Conservation (phyloP, 768 basidiomycete genomes). For the Obba rivulosa region DNA sequence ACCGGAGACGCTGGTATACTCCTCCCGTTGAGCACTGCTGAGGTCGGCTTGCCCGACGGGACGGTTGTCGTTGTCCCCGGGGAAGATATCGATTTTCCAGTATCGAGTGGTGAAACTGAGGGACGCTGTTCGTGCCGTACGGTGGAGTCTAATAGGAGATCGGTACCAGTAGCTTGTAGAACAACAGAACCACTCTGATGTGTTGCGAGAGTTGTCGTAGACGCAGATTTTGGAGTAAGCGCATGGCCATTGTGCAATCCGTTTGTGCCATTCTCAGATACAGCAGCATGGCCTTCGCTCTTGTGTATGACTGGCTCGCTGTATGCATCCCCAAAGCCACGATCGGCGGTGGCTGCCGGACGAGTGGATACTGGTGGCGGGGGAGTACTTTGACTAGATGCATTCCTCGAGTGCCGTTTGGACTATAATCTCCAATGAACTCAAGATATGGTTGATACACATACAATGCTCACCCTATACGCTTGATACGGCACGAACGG, state of each 20-base stretch:
- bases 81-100: slow-evolving; percentile 5
- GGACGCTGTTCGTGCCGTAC: too few species aligned
- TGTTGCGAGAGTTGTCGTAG: too few species aligned
- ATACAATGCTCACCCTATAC: slow-evolving; percentile 33
- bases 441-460: not conserved
- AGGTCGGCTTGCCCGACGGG: slow-evolving; percentile 4
- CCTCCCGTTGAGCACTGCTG: not conserved
- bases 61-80: slow-evolving; percentile 5
- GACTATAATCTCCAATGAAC: slow-evolving; percentile 25
- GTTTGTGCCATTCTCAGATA: slow-evolving; percentile 5
- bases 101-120: too few species aligned
- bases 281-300: slow-evolving; percentile 6
- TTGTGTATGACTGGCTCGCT: slow-evolving; percentile 15
- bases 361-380: slow-evolving; percentile 1
- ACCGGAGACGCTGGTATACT: slow-evolving; percentile 3
- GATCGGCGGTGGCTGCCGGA: not conserved
- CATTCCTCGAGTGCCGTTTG: slow-evolving; percentile 41
- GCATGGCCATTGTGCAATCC: slow-evolving; percentile 4
- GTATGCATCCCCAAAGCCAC: slow-evolving; percentile 12
- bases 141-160: too few species aligned
- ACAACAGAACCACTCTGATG: too few species aligned
- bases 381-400: slow-evolving; percentile 20
- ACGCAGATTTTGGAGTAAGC: slow-evolving; percentile 12
- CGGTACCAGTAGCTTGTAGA: too few species aligned
- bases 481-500: slow-evolving; percentile 44